These are phyloP conservation scores for Chaetomium cochliodes DNA, from an alignment of 495 filamentous ascomycete genomes.

Conservation along the genomic window DNA sequence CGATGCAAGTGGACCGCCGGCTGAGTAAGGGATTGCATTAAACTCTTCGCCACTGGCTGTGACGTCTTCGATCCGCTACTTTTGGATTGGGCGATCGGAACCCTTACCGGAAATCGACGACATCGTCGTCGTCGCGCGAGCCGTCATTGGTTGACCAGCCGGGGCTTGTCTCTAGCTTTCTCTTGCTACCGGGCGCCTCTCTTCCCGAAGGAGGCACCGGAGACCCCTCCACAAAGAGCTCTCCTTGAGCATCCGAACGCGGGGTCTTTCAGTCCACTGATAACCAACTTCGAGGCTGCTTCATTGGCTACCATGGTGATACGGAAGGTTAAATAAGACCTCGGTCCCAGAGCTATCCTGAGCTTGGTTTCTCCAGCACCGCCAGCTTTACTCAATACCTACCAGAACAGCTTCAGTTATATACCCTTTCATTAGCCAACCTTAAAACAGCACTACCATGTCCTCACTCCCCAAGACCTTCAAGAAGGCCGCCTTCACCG, in stretches of 20 bases:
- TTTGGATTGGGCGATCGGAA: neutral
- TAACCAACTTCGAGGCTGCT: too few relatives aligned
- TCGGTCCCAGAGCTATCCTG: neutral
- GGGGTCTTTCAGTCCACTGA: too few relatives aligned
- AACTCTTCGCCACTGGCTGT: neutral
- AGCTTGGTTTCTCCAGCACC: neutral
- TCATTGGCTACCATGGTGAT: too few relatives aligned
- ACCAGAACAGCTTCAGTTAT: too few relatives aligned
- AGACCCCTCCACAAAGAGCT: neutral
- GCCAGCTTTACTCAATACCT: neutral
- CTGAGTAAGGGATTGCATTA: neutral
- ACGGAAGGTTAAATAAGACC: too few relatives aligned
- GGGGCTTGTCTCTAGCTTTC: neutral
- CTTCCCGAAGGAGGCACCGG: neutral
- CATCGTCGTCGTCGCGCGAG: neutral
- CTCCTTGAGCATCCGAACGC: too few relatives aligned
- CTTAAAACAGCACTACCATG: constrained; percentile 10
- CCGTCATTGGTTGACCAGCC: neutral
- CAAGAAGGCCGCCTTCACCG: constrained; percentile 50
- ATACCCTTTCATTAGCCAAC: neutral
- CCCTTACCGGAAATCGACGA: neutral
- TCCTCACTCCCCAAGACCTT: constrained; percentile 52
- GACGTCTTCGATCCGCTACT: neutral
- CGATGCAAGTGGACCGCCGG: neutral
- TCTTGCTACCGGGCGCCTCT: neutral